These are phyloP conservation scores for Condylostoma magnum DNA, from an alignment of 169 alveolate species.

Conservation along the genomic window DNA sequence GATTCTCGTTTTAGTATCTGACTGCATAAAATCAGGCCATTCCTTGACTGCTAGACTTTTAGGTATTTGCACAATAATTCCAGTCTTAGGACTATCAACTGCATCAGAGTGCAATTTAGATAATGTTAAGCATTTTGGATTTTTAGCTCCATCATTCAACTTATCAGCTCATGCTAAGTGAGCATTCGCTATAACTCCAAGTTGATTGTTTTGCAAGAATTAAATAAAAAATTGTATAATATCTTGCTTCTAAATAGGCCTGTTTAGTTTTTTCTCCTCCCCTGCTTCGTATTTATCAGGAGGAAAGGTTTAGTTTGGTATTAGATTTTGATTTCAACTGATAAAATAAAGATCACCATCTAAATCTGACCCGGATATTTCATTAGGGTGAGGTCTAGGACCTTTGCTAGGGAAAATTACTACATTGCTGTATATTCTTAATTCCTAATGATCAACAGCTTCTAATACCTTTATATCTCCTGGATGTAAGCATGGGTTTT, in stretches of 20 bases:
- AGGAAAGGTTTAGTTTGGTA: conserved; percentile 21
- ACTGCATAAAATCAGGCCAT: conserved; percentile 29
- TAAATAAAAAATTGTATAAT: conserved; percentile 37
- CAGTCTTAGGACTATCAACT: conserved; percentile 70
- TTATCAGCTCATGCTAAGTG: conserved; percentile 22
- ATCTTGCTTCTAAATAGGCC: neutral
- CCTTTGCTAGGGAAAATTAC: conserved; percentile 75
- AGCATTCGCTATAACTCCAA: conserved; percentile 38
- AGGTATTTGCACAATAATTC: conserved; percentile 32
- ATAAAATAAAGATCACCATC: conserved; percentile 84
- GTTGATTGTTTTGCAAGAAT: conserved; percentile 38
- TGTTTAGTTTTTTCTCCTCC: conserved; percentile 16
- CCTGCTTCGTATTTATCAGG: conserved; percentile 8
- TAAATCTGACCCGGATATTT: conserved; percentile 77
- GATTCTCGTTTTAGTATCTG: neutral
- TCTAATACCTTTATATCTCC: conserved; percentile 75
- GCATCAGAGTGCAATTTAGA: conserved; percentile 62
- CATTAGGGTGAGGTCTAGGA: conserved; percentile 55
- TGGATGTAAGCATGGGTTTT: conserved; percentile 80
- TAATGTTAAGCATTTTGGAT: conserved; percentile 51
- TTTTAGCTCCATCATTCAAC: neutral
- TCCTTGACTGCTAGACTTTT: conserved; percentile 19
- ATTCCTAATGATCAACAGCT: conserved; percentile 56
- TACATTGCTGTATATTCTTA: conserved; percentile 53
- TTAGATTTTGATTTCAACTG: conserved; percentile 54